These are phyloP conservation scores for Chaetomiaceae sp. DNA, from an alignment of 2,329 filamentous ascomycete species.

Conservation along the genomic window DNA sequence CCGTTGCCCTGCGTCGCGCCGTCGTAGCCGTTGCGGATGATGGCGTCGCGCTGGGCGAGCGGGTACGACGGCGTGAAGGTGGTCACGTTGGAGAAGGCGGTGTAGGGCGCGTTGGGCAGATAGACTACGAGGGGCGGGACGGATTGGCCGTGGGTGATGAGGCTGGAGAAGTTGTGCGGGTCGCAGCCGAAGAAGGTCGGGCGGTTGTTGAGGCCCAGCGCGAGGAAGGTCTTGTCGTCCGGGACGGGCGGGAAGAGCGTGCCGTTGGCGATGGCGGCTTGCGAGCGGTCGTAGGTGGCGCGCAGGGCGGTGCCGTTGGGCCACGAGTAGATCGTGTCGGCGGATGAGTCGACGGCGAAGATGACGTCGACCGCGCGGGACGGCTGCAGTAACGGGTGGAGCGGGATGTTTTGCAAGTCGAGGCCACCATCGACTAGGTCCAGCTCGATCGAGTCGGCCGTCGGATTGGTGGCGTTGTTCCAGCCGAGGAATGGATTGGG, in stretches of 20 bases:
- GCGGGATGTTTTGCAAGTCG: constrained; percentile 45
- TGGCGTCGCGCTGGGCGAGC: constrained; percentile 61
- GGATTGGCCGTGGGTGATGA: constrained; percentile 6
- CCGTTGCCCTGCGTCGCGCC: constrained; percentile 77
- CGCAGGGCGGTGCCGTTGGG: constrained; percentile 55
- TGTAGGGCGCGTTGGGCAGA: constrained; percentile 78
- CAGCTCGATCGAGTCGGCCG: constrained; percentile 33
- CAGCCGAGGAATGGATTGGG: constrained; percentile 57
- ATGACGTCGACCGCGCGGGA: constrained; percentile 53
- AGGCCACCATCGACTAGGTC: constrained; percentile 46
- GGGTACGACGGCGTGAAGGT: constrained; percentile 67
- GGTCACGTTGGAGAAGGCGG: constrained; percentile 67
- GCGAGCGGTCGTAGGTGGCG: constrained; percentile 51
- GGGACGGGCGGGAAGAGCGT: constrained; percentile 55
- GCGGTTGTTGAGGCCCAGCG: constrained; percentile 51
- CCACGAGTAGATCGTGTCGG: constrained; percentile 52
- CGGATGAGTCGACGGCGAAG: constrained; percentile 58
- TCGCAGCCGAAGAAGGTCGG: constrained; percentile 61
- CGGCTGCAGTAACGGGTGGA: constrained; percentile 45
- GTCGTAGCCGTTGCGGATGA: constrained; percentile 83
- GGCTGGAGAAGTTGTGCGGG: constrained; percentile 28
- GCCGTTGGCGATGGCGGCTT: constrained; percentile 42
- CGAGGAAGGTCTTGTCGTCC: constrained; percentile 48
- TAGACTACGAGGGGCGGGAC: constrained; percentile 47
- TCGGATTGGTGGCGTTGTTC: constrained; percentile 37